Evolutionary conservation across 495 filamentous ascomycete genomes (phyloP), one percentile per base, ranked within the genome.

Genomic region (Penicillium angulare): DNA sequence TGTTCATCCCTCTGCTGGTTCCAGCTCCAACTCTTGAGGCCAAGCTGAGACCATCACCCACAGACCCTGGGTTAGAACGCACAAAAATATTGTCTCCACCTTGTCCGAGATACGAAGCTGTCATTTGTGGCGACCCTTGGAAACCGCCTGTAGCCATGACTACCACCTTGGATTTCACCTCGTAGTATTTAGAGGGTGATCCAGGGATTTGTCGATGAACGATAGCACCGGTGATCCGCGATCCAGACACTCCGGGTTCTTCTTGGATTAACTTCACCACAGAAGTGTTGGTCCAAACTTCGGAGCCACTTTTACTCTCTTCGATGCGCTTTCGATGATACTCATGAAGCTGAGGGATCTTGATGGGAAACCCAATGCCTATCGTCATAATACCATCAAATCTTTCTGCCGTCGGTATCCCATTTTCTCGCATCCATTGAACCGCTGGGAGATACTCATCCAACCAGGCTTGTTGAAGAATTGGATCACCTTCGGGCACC

Each of bases 321-420:
- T 43, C 16, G 17, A 59, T 56, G 9, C 54, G 50, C 0, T 48
- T 52, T 9, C 35, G 47, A 22, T 65, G 59, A 35, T 50, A 44
- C 9, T 18, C 15, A 20, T 65, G 59, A 13, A 65, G 59, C 1
- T 46, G 7, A 5, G 62, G 46, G 13, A 65, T 60, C 17, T 65
- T 49, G 16, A 62, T 59, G 1, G 59, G 62, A 24, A 62, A 60
- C 3, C 62, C 59, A 32, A 65, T 65, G 3, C 62, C 61, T 13
- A 65, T 65, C n/a, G 59, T 62, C 59, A 65, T 62, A 27, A 65
- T 65, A 3, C 62, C 62, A 34, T 65, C 59, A 29, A 60, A 65
- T n/a, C 62, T 50, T 1, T 55, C 7, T 5, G 62, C 56, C 6
- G 45, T 59, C 7, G 62, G 62, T 6, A 65, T 52, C 2, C 49